Evolutionary conservation across 306 rosid genomes (phyloP), one percentile per base, ranked within the genome.

Genomic region (Lupinus albus): DNA sequence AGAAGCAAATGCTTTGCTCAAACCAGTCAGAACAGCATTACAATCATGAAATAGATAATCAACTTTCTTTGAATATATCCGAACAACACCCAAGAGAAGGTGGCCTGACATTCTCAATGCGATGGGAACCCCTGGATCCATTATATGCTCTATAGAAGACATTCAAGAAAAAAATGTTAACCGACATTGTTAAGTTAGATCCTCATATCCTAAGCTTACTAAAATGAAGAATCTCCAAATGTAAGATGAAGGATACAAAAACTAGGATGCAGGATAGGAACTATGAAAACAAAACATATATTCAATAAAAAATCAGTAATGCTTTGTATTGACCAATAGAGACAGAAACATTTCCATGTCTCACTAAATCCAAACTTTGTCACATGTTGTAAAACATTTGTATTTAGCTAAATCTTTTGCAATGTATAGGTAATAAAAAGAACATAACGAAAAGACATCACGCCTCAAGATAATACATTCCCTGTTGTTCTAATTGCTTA

Each of bases 101-200:
- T 83, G 87, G 61, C 96, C 86, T 11, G 99, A 86, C 88, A 91
- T 81, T 68, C 97, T 78, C 57, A 90, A 69, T 1, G 99, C 99
- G 6, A 93, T 84, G 1, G 97, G 97, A 55, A 86, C 99, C 46
- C 87, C 97, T 0, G 97, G 97, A 78, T 80, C 93, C 94, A 93
- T 87, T 55, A 88, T 89, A 10, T 82, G 89, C 17, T 83, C 98
- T 90, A 45, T 53, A 65, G 74, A 30, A 75, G 16, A 59, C 58
- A 73, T 52, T 47, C 15, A 13, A 54, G 3, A 11, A 38, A 64
- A 75, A 38, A 18, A 48, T 48, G 35, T 39, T 25, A 46, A 39
- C 13, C 18, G 7, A 44, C 2, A 7, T 46, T 54, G 16, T 35
- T 41, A 46, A 41, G 6, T 45, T 25, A 8, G 2, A 5, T 36